Conservation (phyloP, 1,284 basidiomycete species). For the Boletus albobrunnescens region DNA sequence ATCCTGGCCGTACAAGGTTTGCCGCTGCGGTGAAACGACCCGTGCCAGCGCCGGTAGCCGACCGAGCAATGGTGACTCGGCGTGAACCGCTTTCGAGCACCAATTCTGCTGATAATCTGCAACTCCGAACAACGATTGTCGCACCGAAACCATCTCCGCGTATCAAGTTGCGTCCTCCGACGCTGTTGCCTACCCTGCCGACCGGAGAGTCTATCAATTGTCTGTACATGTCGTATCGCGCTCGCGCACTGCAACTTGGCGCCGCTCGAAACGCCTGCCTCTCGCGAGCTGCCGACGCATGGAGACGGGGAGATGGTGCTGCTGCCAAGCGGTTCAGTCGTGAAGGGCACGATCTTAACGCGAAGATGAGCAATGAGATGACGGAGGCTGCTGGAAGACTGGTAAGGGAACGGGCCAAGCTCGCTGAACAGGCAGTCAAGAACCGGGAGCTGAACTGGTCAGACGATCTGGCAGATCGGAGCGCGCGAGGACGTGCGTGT, state of each 20-base stretch:
- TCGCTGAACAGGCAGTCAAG: slow-evolving; percentile 74
- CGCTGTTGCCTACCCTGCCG: slow-evolving; percentile 81
- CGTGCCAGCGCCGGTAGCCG: slow-evolving; percentile 31
- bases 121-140: slow-evolving; percentile 64
- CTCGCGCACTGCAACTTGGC: slow-evolving; percentile 83
- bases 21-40: slow-evolving; percentile 76
- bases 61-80: slow-evolving; percentile 42
- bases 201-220: slow-evolving; percentile 77
- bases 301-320: slow-evolving; percentile 90
- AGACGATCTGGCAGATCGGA: slow-evolving; percentile 79
- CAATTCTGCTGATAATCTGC: slow-evolving; percentile 54
- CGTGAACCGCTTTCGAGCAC: slow-evolving; percentile 52
- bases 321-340: slow-evolving; percentile 90
- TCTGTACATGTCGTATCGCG: slow-evolving; percentile 85
- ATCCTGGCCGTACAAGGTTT: slow-evolving; percentile 82
- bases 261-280: slow-evolving; percentile 92
- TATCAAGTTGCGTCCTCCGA: slow-evolving; percentile 76
- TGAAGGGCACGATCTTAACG: slow-evolving; percentile 91
- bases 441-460: slow-evolving; percentile 69
- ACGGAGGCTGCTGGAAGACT: slow-evolving; percentile 74
- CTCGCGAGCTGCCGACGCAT: slow-evolving; percentile 93
- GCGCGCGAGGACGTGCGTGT: slow-evolving; percentile 69
- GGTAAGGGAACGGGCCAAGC: slow-evolving; percentile 73
- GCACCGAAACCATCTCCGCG: slow-evolving; percentile 84
- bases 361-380: slow-evolving; percentile 84